Percentiles rank a stretch among this genome's conserved stretches.
These are phyloP conservation scores for Dictyostelium brefeldianum DNA, from an alignment of 78 protist genomes.

Conservation along the genomic window DNA sequence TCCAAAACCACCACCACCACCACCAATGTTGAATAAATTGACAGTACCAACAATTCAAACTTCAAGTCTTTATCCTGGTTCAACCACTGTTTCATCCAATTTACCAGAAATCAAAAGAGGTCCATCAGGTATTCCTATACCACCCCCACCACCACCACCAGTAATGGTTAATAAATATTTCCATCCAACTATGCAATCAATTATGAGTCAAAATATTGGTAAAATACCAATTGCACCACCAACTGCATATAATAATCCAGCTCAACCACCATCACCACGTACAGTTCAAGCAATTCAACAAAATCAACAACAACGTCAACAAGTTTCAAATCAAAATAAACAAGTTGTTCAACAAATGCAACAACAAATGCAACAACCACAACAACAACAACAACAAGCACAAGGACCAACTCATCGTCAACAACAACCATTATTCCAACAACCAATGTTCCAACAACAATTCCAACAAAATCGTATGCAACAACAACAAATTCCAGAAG, in stretches of 20 bases:
- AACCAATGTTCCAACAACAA: not conserved
- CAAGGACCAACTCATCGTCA: not conserved
- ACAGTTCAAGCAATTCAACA: not conserved
- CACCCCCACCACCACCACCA: constrained; percentile 61
- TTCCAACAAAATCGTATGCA: constrained; percentile 32
- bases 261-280: constrained; percentile 15
- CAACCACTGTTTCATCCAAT: not conserved
- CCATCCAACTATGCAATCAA: not conserved
- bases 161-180: not conserved
- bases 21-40: not conserved
- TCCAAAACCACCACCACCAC: constrained; percentile 81
- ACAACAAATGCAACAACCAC: constrained; percentile 6
- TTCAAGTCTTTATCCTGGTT: not conserved
- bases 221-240: constrained; percentile 17
- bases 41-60: not conserved
- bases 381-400: constrained; percentile 32
- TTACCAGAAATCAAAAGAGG: too few relatives aligned
- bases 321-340: constrained; percentile 16
- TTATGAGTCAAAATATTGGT: not conserved
- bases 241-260: not conserved
- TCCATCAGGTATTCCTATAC: constrained; percentile 20
- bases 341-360: constrained; percentile 13
- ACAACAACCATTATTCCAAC: constrained; percentile 13
- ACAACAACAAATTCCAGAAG: constrained; percentile 17
- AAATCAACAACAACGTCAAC: constrained; percentile 49